Evolutionary conservation across 2,329 filamentous ascomycete genomes (phyloP).

Genomic region (Xylariaceae sp.): DNA sequence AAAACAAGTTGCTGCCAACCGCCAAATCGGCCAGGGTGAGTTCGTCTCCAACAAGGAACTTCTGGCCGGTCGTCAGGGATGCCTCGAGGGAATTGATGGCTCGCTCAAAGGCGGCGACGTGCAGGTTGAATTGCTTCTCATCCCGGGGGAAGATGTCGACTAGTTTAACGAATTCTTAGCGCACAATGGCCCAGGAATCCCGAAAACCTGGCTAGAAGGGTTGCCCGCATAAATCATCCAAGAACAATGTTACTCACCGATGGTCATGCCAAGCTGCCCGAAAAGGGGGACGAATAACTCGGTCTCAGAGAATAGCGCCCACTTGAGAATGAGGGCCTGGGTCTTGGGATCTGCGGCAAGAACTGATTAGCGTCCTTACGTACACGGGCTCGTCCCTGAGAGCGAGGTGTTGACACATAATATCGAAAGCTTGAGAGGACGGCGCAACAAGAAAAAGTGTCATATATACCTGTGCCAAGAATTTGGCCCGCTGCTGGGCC

Average conservation of each 20-base stretch:
- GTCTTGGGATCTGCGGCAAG: slow-evolving; percentile 34
- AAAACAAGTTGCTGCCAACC: slow-evolving; percentile 31
- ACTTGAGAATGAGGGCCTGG: slow-evolving; percentile 42
- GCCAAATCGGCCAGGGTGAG: slow-evolving; percentile 39
- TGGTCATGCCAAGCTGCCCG: slow-evolving; percentile 8
- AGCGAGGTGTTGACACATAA: neutral
- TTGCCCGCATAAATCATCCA: too few species aligned
- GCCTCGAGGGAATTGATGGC: slow-evolving; percentile 32
- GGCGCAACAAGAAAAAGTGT: neutral
- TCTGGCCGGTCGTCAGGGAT: slow-evolving; percentile 33
- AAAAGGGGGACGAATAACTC: slow-evolving; percentile 25
- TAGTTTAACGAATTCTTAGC: neutral
- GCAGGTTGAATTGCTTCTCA: slow-evolving; percentile 24
- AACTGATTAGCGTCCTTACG: neutral
- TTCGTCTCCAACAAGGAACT: slow-evolving; percentile 38
- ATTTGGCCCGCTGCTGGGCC: slow-evolving; percentile 44
- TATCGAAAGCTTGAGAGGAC: neutral
- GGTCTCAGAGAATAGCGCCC: slow-evolving; percentile 41
- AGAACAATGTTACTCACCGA: slow-evolving; percentile 6
- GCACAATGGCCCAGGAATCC: too few species aligned
- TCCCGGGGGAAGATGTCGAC: slow-evolving; percentile 27
- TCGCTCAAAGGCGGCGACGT: slow-evolving; percentile 25
- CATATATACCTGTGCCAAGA: slow-evolving; percentile 33
- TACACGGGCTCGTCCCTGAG: too few species aligned
- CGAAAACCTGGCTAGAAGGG: neutral